Base-by-base conservation (phyloP, 1,284 basidiomycete species). In the Trichosporon asahii region DNA sequence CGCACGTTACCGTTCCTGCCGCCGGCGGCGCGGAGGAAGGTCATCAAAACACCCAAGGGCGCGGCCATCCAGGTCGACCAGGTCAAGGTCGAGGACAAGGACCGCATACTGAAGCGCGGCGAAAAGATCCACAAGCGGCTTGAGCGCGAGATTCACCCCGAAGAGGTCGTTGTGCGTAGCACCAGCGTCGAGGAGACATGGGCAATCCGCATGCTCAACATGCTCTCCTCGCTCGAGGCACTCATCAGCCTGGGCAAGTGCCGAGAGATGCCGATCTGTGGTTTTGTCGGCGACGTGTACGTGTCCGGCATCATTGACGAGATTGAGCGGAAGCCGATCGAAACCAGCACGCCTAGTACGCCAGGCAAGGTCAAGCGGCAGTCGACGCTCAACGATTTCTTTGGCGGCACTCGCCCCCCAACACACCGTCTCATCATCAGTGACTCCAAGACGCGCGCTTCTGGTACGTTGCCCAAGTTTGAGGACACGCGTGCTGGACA, bases 361-460 rank as follows among this genome's bases (percentile, higher is more conserved):
- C 33, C 65, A 75, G 15, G 74, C 75, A 55, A 68, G 75, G 18
- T 74, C 75, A 55, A 68, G 75, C 63, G 80, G 83, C 75, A 49
- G 37, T 67, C 35, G 53, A 70, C 72, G 14, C 64, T 75, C 1
- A 64, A 70, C 33, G 67, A 67, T 61, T 74, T 63, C 75, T 65
- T 66, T 66, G 35, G 61, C 68, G 72, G 57, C 75, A 80, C 71
- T 67, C 33, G 25, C 0, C 60, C 64, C 1, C 70, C 60, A 3
- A 71, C 70, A 1, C 83, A 82, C 77, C 81, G 74, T 33, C 82
- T 94, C 0, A 85, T 84, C 70, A 79, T 95, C 6, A 84, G 88
- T 18, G 93, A 95, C 77, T 91, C 89, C 66, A 95, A 95, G 80
- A 93, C 92, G 7, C 87, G 93, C 21, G 85, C 84, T 6, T 80